Percentiles rank a stretch among this genome's conserved stretches.
Conservation (phyloP, 352 stramenopile genomes). For the Pythium aristosporum region DNA sequence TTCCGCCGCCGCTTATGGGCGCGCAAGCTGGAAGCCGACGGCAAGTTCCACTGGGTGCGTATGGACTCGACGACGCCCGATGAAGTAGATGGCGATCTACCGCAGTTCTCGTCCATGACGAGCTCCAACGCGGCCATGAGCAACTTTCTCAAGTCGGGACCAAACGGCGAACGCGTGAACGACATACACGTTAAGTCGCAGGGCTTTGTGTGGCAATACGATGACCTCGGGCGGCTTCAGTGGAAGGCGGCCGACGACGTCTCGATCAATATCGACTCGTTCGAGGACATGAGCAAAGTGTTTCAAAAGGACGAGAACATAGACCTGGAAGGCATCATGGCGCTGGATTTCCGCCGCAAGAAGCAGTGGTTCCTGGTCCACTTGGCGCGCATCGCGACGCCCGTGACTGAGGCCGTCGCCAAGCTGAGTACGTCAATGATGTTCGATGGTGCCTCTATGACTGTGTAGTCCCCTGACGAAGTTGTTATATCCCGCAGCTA, state of each 20-base stretch:
- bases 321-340: conserved; percentile 80
- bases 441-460: not conserved
- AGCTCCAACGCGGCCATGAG: conserved; percentile 5
- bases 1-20: conserved; percentile 66
- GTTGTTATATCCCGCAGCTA: conserved; percentile 27
- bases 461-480: not conserved
- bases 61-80: conserved; percentile 52
- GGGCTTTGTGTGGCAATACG: conserved; percentile 71
- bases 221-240: conserved; percentile 44
- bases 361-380: conserved; percentile 85
- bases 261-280: conserved; percentile 71
- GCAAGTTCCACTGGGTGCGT: conserved; percentile 75
- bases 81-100: conserved; percentile 25
- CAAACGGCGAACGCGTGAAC: conserved; percentile 51
- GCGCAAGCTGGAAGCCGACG: conserved; percentile 51
- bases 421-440: conserved; percentile 52
- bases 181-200: conserved; percentile 66
- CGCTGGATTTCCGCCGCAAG: conserved; percentile 72
- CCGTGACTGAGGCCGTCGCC: conserved; percentile 55
- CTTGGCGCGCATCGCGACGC: conserved; percentile 60
- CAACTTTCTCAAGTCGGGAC: conserved; percentile 30
- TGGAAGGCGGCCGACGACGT: conserved; percentile 67
- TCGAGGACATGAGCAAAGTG: conserved; percentile 37
- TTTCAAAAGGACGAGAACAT: conserved; percentile 41
- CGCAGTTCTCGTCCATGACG: conserved; percentile 18